Evolutionary conservation across 2,329 filamentous ascomycete species (phyloP).

Genomic region (Aspergillus intermedius): DNA sequence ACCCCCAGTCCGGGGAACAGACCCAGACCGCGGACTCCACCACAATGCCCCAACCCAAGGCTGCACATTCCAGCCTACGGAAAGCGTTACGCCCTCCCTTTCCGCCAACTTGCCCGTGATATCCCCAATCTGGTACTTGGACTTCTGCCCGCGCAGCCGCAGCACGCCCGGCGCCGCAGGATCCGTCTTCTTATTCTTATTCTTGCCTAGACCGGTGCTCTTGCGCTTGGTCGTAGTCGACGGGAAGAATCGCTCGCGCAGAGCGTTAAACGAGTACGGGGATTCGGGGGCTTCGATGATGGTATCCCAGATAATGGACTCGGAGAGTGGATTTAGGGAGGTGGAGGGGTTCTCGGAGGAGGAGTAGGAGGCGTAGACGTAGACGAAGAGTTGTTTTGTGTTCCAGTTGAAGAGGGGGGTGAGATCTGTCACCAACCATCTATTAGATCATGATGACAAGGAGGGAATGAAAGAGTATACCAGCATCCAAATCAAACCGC

Average conservation of each 20-base stretch:
- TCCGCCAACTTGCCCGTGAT: slow-evolving; percentile 71
- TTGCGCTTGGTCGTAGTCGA: slow-evolving; percentile 4
- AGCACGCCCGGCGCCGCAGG: slow-evolving; percentile 54
- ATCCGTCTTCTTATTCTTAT: slow-evolving; percentile 9
- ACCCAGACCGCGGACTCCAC: slow-evolving; percentile 59
- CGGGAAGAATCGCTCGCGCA: slow-evolving; percentile 33
- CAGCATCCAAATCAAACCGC: slow-evolving; percentile 82
- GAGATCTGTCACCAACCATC: slow-evolving; percentile 54
- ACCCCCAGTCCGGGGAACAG: slow-evolving; percentile 47
- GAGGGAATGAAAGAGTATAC: slow-evolving; percentile 27
- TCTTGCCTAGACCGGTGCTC: slow-evolving; percentile 15
- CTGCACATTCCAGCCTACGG: slow-evolving; percentile 92
- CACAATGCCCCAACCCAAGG: slow-evolving; percentile 87
- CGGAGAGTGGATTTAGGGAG: slow-evolving; percentile 26
- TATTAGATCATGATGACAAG: background rate
- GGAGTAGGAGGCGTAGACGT: slow-evolving; percentile 72
- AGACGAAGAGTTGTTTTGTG: slow-evolving; percentile 96
- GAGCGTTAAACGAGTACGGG: slow-evolving; percentile 33
- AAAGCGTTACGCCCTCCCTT: slow-evolving; percentile 65
- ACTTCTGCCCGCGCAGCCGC: slow-evolving; percentile 72
- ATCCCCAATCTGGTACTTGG: slow-evolving; percentile 97
- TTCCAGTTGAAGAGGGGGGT: slow-evolving; percentile 97
- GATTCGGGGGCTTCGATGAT: slow-evolving; percentile 68
- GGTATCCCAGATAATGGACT: slow-evolving; percentile 90
- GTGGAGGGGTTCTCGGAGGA: slow-evolving; percentile 24